Conservation (phyloP, 2,329 filamentous ascomycete genomes). For the Claviceps sp. region DNA sequence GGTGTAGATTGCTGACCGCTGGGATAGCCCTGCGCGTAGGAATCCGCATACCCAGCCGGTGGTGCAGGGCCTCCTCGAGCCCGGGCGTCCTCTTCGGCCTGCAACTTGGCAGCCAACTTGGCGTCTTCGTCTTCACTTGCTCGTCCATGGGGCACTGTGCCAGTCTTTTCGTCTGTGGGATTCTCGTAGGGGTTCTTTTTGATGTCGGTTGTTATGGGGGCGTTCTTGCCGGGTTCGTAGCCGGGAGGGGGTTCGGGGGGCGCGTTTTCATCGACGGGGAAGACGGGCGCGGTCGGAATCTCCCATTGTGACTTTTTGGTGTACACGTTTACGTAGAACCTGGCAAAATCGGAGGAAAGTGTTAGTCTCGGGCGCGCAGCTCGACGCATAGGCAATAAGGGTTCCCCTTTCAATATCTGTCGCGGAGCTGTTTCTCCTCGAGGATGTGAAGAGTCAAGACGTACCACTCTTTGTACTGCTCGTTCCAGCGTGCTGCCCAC, state of each 20-base stretch:
- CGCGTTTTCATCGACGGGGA: conserved; percentile 29
- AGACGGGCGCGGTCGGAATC: conserved; percentile 57
- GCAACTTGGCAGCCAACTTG: conserved; percentile 59
- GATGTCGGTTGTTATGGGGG: conserved; percentile 31
- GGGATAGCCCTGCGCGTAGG: conserved; percentile 13
- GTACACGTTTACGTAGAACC: conserved; percentile 83
- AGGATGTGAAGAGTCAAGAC: not conserved
- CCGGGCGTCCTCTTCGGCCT: conserved; percentile 69
- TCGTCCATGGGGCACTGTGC: conserved; percentile 12
- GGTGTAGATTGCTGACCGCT: conserved; percentile 6
- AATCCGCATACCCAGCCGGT: conserved; percentile 19
- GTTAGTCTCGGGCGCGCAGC: not conserved
- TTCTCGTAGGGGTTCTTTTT: conserved; percentile 63
- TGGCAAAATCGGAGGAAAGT: conserved; percentile 17
- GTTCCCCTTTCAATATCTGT: too few relatives aligned
- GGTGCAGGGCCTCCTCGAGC: conserved; percentile 23
- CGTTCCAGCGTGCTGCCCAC: conserved; percentile 77
- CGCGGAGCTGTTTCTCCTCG: too few relatives aligned
- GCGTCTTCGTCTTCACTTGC: conserved; percentile 51
- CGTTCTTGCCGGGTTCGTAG: conserved; percentile 37
- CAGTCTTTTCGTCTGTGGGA: conserved; percentile 5
- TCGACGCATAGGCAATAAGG: not conserved
- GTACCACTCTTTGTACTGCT: conserved; percentile 75
- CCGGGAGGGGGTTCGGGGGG: conserved; percentile 53
- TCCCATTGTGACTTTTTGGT: conserved; percentile 91